Base-by-base conservation (phyloP, 2,329 filamentous ascomycete genomes). In the Ophiostoma triangulosporum region DNA sequence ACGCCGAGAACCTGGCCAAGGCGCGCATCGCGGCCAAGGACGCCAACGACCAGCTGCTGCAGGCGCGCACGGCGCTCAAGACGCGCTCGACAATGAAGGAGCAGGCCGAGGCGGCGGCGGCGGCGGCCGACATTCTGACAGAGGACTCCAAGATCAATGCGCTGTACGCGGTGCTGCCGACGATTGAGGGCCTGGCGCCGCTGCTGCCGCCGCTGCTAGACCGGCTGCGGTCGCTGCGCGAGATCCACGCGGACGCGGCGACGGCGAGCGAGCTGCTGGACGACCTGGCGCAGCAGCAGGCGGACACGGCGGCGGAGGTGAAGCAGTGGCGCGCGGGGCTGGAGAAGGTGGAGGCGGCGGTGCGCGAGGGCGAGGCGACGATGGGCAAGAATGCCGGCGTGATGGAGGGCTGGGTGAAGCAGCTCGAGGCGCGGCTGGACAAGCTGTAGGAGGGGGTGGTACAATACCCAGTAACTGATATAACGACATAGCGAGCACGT, bases 391-490 rank as follows among this genome's bases (percentile, higher is more conserved):
- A 98, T 67, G 82, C 90, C 67, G 82, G 84, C 61, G 77, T 86
- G n/a, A 83, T 97, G 57, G 86, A 91, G 60, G 81, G 80, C 38
- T 96, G 90, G 88, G 87, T 97, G 4, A 87, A 86, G 66, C 87
- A 85, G 54, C 69, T 98, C 53, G 91, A 97, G 70, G 78, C 74
- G 62, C 84, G 86, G 67, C 75, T 96, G 66, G 76, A 76, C 56
- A 76, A 75, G 60, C 66, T 84, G 64, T 71, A 72, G 24, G 27
- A 36, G 31, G 35, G 8, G 8, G n/a, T 22, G n/a, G 20, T 4
- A 40, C 12, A 27, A 46, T 46, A 46, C 43, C 43, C 43, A 38
- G 31, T 26, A 4, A 12, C 24, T 24, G 9, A 5, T 43, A n/a
- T n/a, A n/a, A n/a, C n/a, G n/a, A n/a, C n/a, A n/a, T n/a, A n/a